Evolutionary conservation across 352 stramenopile species (phyloP).

Genomic region (Chrysophaeum taylorii): DNA sequence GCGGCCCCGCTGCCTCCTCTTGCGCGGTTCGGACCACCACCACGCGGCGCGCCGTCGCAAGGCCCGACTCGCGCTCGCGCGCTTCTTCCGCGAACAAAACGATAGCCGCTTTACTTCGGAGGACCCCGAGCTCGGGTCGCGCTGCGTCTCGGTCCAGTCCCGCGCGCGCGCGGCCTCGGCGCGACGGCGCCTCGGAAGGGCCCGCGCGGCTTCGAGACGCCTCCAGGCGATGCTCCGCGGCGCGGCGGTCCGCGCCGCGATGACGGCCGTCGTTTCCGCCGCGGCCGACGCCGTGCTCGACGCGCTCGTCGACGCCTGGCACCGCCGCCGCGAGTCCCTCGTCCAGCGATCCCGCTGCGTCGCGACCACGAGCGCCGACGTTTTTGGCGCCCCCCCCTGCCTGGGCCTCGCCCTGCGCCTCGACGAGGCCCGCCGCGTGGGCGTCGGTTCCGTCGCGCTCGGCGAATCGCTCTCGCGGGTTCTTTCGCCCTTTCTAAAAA

Average conservation of each 20-base stretch:
- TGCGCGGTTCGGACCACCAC: neutral
- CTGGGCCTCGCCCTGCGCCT: neutral
- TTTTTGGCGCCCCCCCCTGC: neutral
- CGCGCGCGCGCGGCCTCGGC: neutral
- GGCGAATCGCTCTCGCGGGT: too few species aligned
- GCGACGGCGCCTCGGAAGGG: neutral
- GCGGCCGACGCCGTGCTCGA: neutral
- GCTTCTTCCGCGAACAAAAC: too few species aligned
- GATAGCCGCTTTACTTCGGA: too few species aligned
- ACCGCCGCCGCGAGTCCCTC: neutral
- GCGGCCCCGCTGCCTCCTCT: neutral
- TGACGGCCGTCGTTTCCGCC: neutral
- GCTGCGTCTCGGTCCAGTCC: neutral
- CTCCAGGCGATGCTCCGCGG: neutral
- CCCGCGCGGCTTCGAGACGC: neutral
- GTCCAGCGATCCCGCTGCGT: neutral
- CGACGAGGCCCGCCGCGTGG: constrained; percentile 3
- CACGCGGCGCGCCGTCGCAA: neutral
- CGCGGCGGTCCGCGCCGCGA: neutral
- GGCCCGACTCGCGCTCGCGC: neutral
- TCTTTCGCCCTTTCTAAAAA: too few species aligned
- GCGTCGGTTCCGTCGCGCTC: too few species aligned
- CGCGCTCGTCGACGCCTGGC: neutral
- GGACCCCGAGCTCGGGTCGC: neutral
- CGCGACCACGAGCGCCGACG: neutral